Evolutionary conservation across 495 filamentous ascomycete genomes (phyloP).

Genomic region (Aspergillus diversus): DNA sequence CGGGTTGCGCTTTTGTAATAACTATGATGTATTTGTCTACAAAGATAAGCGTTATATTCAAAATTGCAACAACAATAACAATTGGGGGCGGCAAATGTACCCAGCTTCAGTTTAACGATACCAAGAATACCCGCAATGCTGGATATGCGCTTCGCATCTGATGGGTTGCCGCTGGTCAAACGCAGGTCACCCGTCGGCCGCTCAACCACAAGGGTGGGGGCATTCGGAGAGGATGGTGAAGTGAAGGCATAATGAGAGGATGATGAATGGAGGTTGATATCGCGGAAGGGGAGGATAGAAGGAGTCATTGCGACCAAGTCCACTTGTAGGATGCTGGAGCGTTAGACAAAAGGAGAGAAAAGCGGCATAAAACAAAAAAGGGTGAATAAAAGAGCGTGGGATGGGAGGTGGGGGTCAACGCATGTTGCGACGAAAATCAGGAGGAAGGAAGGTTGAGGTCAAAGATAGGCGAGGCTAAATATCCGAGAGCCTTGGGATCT

Average conservation of each 20-base stretch:
- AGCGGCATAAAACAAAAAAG: conserved; percentile 5
- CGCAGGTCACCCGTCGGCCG: conserved; percentile 91
- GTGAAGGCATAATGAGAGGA: conserved; percentile 93
- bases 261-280: conserved; percentile 94
- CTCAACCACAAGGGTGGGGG: conserved; percentile 84
- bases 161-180: conserved; percentile 74
- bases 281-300: conserved; percentile 77
- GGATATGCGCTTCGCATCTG: conserved; percentile 79
- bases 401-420: conserved; percentile 21
- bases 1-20: conserved; percentile 90
- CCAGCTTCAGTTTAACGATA: conserved; percentile 85
- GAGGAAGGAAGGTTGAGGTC: conserved; percentile 7
- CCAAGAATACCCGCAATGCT: conserved; percentile 95
- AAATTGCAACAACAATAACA: neutral
- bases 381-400: conserved; percentile 14
- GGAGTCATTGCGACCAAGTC: conserved; percentile 52
- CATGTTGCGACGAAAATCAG: conserved; percentile 26
- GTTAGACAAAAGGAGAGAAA: neutral
- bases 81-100: conserved; percentile 47
- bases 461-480: conserved; percentile 7
- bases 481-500: conserved; percentile 6
- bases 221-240: conserved; percentile 88
- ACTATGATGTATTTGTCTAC: conserved; percentile 95
- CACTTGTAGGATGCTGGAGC: conserved; percentile 7
- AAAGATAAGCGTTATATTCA: conserved; percentile 13